These are phyloP conservation scores for Thelonectria rubi DNA, from an alignment of 2,329 filamentous ascomycete species.

Conservation along the genomic window DNA sequence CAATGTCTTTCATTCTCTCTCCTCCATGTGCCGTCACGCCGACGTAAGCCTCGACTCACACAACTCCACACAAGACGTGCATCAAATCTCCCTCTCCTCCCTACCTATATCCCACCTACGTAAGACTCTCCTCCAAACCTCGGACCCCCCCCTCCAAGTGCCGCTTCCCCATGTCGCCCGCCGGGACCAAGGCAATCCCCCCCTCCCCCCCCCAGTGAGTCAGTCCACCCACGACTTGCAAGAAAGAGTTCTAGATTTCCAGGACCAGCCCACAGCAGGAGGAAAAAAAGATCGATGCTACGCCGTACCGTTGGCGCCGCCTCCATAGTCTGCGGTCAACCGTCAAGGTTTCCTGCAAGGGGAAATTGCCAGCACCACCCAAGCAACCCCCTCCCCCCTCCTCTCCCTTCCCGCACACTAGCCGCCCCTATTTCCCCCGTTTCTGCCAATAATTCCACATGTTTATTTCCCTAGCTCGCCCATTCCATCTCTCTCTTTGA, in stretches of 20 bases:
- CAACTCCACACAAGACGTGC: too few relatives aligned
- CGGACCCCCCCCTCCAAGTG: too few relatives aligned
- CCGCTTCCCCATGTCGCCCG: too few relatives aligned
- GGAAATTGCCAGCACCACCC: conserved; percentile 31
- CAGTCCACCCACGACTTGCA: too few relatives aligned
- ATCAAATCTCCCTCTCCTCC: too few relatives aligned
- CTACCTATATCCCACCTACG: too few relatives aligned
- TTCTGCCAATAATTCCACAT: background rate
- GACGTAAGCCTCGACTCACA: too few relatives aligned
- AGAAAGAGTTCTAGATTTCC: background rate
- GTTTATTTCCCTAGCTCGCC: background rate
- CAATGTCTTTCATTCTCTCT: too few relatives aligned
- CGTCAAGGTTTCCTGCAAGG: conserved; percentile 42
- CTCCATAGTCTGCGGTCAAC: conserved; percentile 33
- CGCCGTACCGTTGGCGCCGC: conserved; percentile 43
- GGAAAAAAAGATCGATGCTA: conserved; percentile 20
- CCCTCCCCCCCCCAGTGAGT: too few relatives aligned
- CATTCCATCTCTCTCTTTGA: background rate
- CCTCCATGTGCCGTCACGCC: too few relatives aligned
- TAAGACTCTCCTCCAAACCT: too few relatives aligned
- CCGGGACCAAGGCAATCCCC: too few relatives aligned
- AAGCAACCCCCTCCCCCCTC: background rate
- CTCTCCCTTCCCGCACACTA: background rate
- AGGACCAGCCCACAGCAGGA: conserved; percentile 8
- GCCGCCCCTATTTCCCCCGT: background rate